These are phyloP conservation scores for Xylaria multiplex DNA, from an alignment of 2,329 filamentous ascomycete genomes.

Conservation along the genomic window DNA sequence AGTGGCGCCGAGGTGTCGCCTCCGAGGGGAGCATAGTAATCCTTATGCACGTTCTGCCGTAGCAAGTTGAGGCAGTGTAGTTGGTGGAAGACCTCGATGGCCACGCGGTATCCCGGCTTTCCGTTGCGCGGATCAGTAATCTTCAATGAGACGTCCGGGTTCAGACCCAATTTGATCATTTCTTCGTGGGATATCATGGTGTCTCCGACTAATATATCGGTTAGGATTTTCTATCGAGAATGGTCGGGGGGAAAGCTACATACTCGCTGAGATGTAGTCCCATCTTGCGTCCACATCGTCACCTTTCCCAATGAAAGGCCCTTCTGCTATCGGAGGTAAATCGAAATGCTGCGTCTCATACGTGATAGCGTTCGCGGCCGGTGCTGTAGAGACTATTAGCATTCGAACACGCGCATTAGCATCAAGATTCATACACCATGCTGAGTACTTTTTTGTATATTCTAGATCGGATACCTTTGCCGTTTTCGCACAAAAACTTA, in stretches of 20 bases:
- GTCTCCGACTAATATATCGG: conserved; percentile 59
- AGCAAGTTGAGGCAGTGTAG: conserved; percentile 62
- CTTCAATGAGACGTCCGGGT: conserved; percentile 62
- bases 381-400: conserved; percentile 50
- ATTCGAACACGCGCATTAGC: conserved; percentile 9
- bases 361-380: conserved; percentile 57
- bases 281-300: conserved; percentile 67
- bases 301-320: conserved; percentile 65
- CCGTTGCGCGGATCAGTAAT: conserved; percentile 65
- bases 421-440: conserved; percentile 54
- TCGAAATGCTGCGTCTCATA: conserved; percentile 63
- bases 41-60: conserved; percentile 60
- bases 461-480: conserved; percentile 49
- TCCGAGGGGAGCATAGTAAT: conserved; percentile 58
- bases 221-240: neutral
- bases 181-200: conserved; percentile 67
- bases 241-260: conserved; percentile 22
- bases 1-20: conserved; percentile 59
- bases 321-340: conserved; percentile 57
- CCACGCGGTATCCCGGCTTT: conserved; percentile 67
- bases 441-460: conserved; percentile 55
- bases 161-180: conserved; percentile 62
- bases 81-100: conserved; percentile 67
- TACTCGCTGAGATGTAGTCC: conserved; percentile 53
- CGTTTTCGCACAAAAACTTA: conserved; percentile 54